Evolutionary conservation across 768 basidiomycete genomes (phyloP), one percentile per base, ranked within the genome.

Genomic region (Tricholoma bakamatsutake): DNA sequence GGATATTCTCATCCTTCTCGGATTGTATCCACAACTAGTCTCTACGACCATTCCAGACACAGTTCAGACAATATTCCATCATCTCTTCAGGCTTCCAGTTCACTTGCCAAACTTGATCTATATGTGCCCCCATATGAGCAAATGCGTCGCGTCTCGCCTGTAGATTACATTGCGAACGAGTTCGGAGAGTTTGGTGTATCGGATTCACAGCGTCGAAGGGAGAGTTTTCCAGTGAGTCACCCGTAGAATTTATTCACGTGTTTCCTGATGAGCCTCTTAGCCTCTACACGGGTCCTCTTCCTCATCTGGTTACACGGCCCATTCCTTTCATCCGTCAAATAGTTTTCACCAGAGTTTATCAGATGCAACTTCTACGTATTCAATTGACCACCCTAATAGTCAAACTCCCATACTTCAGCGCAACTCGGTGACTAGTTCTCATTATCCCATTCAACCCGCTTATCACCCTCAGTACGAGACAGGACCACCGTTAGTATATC

Each of bases 121-220:
- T 93, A 93, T 64, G 80, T 80, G 35, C 82, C 88, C 0, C 82
- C 83, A 1, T 93, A 93, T 62, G 88, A 90, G 57, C 79, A 78
- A 50, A 72, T 76, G 35, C 75, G 69, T 59, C 68, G 69, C 30
- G 56, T 64, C 21, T 65, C 76, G 13, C 71, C 78, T 1, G 66
- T 85, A 24, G 85, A 86, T 58, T 73, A 74, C 39, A 54, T 89
- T n/a, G 68, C 81, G 18, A 80, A 78, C 55, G 84, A 87, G 49
- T 85, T 91, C 57, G 78, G 79, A 13, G 87, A 88, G 60, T 74
- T 93, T 57, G 78, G 79, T 8, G 65, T 90, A 17, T 73, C 76
- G 49, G 75, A 76, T 57, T 66, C 69, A 53, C 56, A 66, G 31
- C 73, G 73, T 62, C 74, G 81, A 52, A 76, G 81, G 61, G 83